Percentiles rank a stretch among this genome's conserved stretches.
Evolutionary conservation across 306 rosid genomes (phyloP).

Genomic region (Casuarina cunninghamiana): DNA sequence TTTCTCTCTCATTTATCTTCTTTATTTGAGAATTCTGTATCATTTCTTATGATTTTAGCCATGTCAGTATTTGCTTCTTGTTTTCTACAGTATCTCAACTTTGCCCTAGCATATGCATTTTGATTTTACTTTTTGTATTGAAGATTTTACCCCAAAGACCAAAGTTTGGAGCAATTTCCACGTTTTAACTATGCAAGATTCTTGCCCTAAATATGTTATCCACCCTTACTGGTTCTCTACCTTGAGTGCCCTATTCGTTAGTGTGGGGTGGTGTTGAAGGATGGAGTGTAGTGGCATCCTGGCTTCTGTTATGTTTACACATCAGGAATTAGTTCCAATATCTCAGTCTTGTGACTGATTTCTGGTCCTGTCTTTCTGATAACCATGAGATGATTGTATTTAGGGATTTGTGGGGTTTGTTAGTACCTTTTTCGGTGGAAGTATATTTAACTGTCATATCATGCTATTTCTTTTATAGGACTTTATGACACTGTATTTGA

Average conservation of each 20-base stretch:
- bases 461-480: constrained; percentile 47
- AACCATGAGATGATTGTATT: neutral
- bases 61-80: neutral
- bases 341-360: neutral
- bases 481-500: constrained; percentile 88
- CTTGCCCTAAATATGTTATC: neutral
- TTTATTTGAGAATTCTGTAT: neutral
- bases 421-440: neutral
- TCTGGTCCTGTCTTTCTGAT: neutral
- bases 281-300: neutral
- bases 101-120: neutral
- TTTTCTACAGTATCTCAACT: neutral
- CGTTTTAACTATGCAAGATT: neutral
- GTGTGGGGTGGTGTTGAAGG: neutral
- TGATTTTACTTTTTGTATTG: neutral
- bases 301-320: neutral
- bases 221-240: neutral
- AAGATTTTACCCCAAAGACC: neutral
- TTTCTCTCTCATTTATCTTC: too few species aligned
- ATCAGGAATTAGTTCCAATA: neutral
- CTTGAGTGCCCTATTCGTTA: neutral
- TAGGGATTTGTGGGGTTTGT: neutral
- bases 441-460: constrained; percentile 26
- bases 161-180: neutral
- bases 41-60: neutral